These are phyloP conservation scores for Calocybe cyanea DNA, from an alignment of 768 basidiomycete genomes.

Conservation along the genomic window DNA sequence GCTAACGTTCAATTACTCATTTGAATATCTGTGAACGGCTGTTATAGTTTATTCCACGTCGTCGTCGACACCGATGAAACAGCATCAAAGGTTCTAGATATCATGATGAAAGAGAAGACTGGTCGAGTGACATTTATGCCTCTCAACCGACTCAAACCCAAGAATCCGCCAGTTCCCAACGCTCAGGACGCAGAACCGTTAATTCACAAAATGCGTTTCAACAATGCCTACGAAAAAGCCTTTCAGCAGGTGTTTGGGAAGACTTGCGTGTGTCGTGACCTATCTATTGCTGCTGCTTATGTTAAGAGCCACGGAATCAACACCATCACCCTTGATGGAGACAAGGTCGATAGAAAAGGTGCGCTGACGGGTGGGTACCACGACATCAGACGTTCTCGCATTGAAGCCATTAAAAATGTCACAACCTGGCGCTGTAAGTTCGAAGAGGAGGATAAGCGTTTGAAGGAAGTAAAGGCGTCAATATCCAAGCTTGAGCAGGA, in stretches of 20 bases:
- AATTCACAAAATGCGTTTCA: slow-evolving; percentile 78
- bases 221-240: slow-evolving; percentile 67
- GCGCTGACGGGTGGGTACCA: slow-evolving; percentile 95
- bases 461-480: slow-evolving; percentile 69
- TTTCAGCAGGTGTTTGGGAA: slow-evolving; percentile 98
- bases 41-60: slow-evolving; percentile 86
- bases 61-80: slow-evolving; percentile 97
- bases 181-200: slow-evolving; percentile 78
- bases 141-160: slow-evolving; percentile 88
- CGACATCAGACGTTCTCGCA: slow-evolving; percentile 83
- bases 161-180: slow-evolving; percentile 58
- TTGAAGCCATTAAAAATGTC: slow-evolving; percentile 81
- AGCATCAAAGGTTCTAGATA: slow-evolving; percentile 83
- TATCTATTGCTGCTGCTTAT: slow-evolving; percentile 90
- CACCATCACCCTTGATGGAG: slow-evolving; percentile 96
- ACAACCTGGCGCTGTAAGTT: slow-evolving; percentile 71
- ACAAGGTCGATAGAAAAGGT: slow-evolving; percentile 96
- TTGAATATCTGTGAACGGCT: slow-evolving; percentile 6
- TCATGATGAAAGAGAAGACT: slow-evolving; percentile 90
- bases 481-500: slow-evolving; percentile 80
- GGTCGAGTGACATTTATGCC: slow-evolving; percentile 99
- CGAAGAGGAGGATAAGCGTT: slow-evolving; percentile 58
- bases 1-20: background rate
- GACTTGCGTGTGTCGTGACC: slow-evolving; percentile 92
- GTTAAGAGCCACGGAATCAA: slow-evolving; percentile 93